phyloP scores from a whole-genome alignment of 768 basidiomycete genomes.

The Pulveroboletus sp. region DNA sequence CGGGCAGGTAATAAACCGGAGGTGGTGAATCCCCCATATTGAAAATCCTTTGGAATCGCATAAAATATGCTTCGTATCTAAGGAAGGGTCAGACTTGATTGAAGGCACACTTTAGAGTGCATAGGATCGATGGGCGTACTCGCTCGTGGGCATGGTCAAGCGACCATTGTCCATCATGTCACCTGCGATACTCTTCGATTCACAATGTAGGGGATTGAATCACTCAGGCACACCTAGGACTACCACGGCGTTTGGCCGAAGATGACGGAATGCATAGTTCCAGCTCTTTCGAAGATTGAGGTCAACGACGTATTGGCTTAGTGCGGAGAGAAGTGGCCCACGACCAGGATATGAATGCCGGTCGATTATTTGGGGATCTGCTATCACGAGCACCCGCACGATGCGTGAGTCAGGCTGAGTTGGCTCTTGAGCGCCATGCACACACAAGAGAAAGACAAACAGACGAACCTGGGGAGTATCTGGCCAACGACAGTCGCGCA shows the following conservation, averaged over 20 bases:
- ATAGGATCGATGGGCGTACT: slow-evolving; percentile 49
- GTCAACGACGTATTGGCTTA: slow-evolving; percentile 69
- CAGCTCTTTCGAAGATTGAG: slow-evolving; percentile 83
- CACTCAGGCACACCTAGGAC: slow-evolving; percentile 54
- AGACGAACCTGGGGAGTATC: slow-evolving; percentile 36
- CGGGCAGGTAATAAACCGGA: slow-evolving; percentile 72
- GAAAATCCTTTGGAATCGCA: slow-evolving; percentile 72
- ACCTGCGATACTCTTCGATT: slow-evolving; percentile 12
- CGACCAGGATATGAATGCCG: slow-evolving; percentile 68
- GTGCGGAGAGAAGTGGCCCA: slow-evolving; percentile 46
- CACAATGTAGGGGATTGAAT: background rate
- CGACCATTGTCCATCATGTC: slow-evolving; percentile 92
- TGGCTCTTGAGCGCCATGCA: too few relatives aligned
- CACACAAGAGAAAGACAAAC: background rate
- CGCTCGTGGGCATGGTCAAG: slow-evolving; percentile 52
- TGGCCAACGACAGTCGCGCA: slow-evolving; percentile 59
- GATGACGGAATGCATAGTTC: slow-evolving; percentile 52
- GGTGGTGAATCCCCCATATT: slow-evolving; percentile 36
- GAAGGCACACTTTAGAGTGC: background rate
- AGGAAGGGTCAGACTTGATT: slow-evolving; percentile 5
- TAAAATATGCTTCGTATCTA: slow-evolving; percentile 73
- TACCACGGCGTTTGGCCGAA: slow-evolving; percentile 67
- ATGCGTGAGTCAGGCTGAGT: slow-evolving; percentile 20
- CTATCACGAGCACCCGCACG: slow-evolving; percentile 58
- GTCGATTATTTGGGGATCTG: slow-evolving; percentile 87